Conservation (phyloP, 352 stramenopile genomes). For the Halophytophthora batemanensis region DNA sequence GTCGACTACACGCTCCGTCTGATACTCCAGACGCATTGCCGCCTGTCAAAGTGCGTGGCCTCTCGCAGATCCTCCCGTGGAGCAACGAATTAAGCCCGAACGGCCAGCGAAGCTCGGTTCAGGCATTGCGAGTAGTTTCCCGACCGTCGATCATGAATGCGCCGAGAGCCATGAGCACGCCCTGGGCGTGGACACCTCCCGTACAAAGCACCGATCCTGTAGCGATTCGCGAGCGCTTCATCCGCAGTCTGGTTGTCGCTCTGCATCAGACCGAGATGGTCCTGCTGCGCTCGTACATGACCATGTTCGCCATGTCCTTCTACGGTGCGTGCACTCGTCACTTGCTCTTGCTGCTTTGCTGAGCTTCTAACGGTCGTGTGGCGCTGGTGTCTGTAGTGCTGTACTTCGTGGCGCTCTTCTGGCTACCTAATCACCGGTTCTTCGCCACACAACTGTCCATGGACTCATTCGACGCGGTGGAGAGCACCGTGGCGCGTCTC, state of each 20-base stretch:
- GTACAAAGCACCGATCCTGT: neutral
- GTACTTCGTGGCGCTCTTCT: conserved; percentile 20
- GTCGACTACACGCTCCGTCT: too few species aligned
- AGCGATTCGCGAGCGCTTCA: neutral
- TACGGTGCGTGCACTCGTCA: conserved; percentile 17
- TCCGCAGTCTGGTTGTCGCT: conserved; percentile 8
- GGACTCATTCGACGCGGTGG: conserved; percentile 12
- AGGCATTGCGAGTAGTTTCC: too few species aligned
- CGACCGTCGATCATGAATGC: too few species aligned
- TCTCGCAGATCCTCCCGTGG: too few species aligned
- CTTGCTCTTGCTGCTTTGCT: too few species aligned
- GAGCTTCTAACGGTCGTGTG: neutral
- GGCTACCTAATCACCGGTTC: conserved; percentile 21
- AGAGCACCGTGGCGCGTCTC: conserved; percentile 4
- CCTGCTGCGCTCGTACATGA: conserved; percentile 31
- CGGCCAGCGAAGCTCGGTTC: too few species aligned
- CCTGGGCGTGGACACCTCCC: too few species aligned
- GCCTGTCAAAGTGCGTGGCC: too few species aligned
- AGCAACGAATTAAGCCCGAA: too few species aligned
- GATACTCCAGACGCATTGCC: too few species aligned
- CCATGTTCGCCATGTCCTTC: conserved; percentile 23
- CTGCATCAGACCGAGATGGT: conserved; percentile 31
- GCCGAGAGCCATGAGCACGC: too few species aligned
- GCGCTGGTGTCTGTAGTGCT: conserved; percentile 5
- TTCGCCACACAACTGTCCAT: conserved; percentile 21